phyloP scores from a whole-genome alignment of 495 filamentous ascomycete species.

The Parmelia sp. region DNA sequence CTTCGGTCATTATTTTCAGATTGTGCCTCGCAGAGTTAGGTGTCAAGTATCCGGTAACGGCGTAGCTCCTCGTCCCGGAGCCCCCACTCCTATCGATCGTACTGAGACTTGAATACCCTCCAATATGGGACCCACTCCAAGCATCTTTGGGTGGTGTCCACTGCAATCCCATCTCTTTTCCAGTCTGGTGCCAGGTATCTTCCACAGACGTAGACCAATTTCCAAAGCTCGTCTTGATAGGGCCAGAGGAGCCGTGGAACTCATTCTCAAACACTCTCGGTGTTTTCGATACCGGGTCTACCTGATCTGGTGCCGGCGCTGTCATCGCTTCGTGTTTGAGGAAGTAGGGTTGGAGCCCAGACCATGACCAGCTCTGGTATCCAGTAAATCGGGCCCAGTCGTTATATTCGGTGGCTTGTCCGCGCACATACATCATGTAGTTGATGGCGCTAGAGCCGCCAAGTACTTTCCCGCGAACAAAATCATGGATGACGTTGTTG shows the following conservation, averaged over 20 bases:
- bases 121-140: conserved; percentile 36
- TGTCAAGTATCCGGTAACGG: conserved; percentile 40
- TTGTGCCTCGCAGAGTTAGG: conserved; percentile 37
- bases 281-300: neutral
- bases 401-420: conserved; percentile 37
- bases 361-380: conserved; percentile 41
- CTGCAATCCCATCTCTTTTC: conserved; percentile 22
- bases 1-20: conserved; percentile 40
- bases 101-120: conserved; percentile 33
- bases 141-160: conserved; percentile 18
- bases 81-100: conserved; percentile 35
- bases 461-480: conserved; percentile 47
- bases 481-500: conserved; percentile 16
- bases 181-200: conserved; percentile 29
- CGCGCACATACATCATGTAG: conserved; percentile 35
- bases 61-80: conserved; percentile 42
- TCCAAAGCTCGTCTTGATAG: conserved; percentile 33
- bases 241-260: conserved; percentile 30
- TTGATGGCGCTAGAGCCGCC: conserved; percentile 49
- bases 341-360: conserved; percentile 40
- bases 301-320: conserved; percentile 8
- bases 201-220: conserved; percentile 28
- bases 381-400: conserved; percentile 42
- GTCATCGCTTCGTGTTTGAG: conserved; percentile 29
- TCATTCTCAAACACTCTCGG: conserved; percentile 15